Base-by-base conservation (phyloP, 139 green algal genomes). In the Nannochloris sp. region DNA sequence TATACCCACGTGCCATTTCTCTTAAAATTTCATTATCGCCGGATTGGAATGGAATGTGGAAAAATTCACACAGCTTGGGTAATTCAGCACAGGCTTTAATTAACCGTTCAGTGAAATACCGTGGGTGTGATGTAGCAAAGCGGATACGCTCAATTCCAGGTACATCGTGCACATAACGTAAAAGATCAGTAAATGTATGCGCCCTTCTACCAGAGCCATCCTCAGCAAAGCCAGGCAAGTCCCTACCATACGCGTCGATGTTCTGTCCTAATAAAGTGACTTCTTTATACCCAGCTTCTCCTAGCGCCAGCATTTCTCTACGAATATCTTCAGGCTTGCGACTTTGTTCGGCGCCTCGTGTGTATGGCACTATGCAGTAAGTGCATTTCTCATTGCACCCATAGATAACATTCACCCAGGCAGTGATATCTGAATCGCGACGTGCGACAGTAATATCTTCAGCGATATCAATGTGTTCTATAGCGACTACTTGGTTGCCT, bases 321-420 rank as follows among this genome's bases (percentile, higher is more conserved):
- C 54, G 45, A n/a, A 79, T 72, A 68, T 83, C 84, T 30, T 91
- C 81, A 2, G 89, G 78, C 37, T 73, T 67, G 23, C 93, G 77
- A 72, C 83, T 95, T 81, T 98, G 92, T 82, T 99, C 93, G 45
- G 76, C 12, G n/a, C 93, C 93, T 4, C 92, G 73, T 23, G 87
- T 93, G 74, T 84, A 89, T 37, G 93, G 93, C 73, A 99, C 93
- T 54, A 99, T 92, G 73, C 93, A 99, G 82, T 98, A 99, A 23
- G 88, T 91, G 84, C 93, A 99, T 53, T 84, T 85, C 55, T 99
- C 93, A 70, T 99, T 97, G 87, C 93, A 99, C 48, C 93, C 93
- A 67, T 97, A 95, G 64, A 97, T 98, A n/a, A 96, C 87, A 76
- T 97, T 98, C 33, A 99, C 93, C 91, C 93, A 99, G 14, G 93